phyloP scores from a whole-genome alignment of 768 basidiomycete genomes.

The Macrocybe gigantea region DNA sequence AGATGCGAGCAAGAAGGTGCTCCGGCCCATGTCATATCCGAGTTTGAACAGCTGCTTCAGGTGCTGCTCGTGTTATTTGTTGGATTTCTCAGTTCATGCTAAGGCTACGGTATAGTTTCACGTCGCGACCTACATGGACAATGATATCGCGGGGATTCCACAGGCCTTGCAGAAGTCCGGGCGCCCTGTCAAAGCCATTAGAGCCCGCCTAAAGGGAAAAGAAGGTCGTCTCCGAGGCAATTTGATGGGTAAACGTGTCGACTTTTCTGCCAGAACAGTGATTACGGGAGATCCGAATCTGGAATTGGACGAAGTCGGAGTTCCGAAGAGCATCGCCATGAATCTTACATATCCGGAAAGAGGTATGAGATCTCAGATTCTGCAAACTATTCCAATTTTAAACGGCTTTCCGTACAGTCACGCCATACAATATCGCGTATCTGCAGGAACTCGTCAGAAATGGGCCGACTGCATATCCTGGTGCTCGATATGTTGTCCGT shows the following conservation, averaged over 20 bases:
- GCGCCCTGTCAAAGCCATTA: constrained; percentile 95
- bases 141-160: constrained; percentile 96
- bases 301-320: constrained; percentile 94
- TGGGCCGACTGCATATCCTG: constrained; percentile 92
- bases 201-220: constrained; percentile 96
- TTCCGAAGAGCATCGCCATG: constrained; percentile 93
- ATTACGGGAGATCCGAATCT: constrained; percentile 99
- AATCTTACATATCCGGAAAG: constrained; percentile 96
- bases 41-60: constrained; percentile 95
- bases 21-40: constrained; percentile 90
- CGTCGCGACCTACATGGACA: constrained; percentile 99
- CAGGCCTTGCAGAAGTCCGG: constrained; percentile 97
- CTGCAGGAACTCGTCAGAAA: constrained; percentile 93
- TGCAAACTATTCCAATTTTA: not conserved
- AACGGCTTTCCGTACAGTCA: constrained; percentile 48
- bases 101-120: constrained; percentile 67
- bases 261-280: constrained; percentile 98
- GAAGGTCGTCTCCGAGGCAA: constrained; percentile 98
- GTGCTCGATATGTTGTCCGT: constrained; percentile 93
- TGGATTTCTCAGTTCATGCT: constrained; percentile 1
- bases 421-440: constrained; percentile 93
- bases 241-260: constrained; percentile 99
- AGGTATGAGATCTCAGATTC: constrained; percentile 42
- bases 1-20: constrained; percentile 95
- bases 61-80: constrained; percentile 32